A percentile compares a stretch with the other conserved stretches of the same genome.
Conservation (phyloP, 768 basidiomycete genomes). For the Dioszegia crocea region DNA sequence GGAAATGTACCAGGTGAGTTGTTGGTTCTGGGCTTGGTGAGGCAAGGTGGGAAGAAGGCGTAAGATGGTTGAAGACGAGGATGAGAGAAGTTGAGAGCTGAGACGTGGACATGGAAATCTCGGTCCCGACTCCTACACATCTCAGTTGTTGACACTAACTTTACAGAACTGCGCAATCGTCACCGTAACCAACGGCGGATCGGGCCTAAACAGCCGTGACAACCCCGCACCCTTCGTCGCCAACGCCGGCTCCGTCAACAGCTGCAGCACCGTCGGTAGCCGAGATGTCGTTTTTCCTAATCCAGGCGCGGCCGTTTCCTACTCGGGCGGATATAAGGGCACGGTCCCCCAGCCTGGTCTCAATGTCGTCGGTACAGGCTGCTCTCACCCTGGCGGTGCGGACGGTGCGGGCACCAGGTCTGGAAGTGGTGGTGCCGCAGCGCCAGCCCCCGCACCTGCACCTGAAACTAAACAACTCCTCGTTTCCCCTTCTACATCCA, state of each 20-base stretch:
- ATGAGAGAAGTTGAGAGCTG: too few species aligned
- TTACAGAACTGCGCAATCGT: slow-evolving; percentile 45
- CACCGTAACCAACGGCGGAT: slow-evolving; percentile 40
- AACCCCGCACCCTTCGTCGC: slow-evolving; percentile 47
- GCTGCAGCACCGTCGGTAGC: slow-evolving; percentile 42
- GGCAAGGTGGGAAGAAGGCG: not conserved
- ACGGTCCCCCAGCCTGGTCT: slow-evolving; percentile 31
- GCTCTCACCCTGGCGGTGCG: slow-evolving; percentile 32
- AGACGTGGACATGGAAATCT: too few species aligned
- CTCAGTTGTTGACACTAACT: too few species aligned
- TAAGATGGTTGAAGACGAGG: not conserved
- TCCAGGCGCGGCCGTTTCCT: slow-evolving; percentile 37
- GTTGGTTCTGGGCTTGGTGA: not conserved
- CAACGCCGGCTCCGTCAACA: slow-evolving; percentile 35
- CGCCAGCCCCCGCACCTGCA: too few species aligned
- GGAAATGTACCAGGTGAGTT: slow-evolving; percentile 33
- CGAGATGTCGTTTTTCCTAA: slow-evolving; percentile 45
- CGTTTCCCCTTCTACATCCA: slow-evolving; percentile 6
- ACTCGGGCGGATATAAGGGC: slow-evolving; percentile 3
- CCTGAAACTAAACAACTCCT: not conserved
- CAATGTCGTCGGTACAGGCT: slow-evolving; percentile 39
- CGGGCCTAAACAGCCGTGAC: slow-evolving; percentile 30
- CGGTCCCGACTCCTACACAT: too few species aligned
- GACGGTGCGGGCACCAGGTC: slow-evolving; percentile 3
- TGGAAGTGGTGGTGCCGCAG: not conserved